These are phyloP conservation scores for Beauveria varroae DNA, from an alignment of 2,329 filamentous ascomycete genomes.

Conservation along the genomic window DNA sequence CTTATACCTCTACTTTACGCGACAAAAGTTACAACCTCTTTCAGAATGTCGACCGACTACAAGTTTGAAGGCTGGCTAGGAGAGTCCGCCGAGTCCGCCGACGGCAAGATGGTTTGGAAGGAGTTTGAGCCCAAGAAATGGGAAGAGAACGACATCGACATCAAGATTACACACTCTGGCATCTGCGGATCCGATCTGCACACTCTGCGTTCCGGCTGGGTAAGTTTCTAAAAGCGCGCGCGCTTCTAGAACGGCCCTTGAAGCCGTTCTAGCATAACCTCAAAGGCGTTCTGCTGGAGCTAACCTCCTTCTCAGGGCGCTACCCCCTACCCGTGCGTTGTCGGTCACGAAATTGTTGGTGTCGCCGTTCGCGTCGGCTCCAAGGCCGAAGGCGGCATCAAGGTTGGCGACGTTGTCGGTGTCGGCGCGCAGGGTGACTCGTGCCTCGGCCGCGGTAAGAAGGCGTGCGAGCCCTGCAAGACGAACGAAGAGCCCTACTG, in stretches of 20 bases:
- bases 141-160: constrained; percentile 59
- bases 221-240: constrained; percentile 20
- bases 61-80: constrained; percentile 48
- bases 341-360: constrained; percentile 61
- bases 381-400: constrained; percentile 37
- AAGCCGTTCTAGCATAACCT: not conserved
- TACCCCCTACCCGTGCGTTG: constrained; percentile 36
- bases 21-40: not conserved
- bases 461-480: constrained; percentile 33
- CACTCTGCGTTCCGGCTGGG: constrained; percentile 48
- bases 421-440: constrained; percentile 53
- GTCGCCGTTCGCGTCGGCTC: constrained; percentile 46
- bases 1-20: not conserved
- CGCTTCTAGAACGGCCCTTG: constrained; percentile 26
- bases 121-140: constrained; percentile 57
- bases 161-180: constrained; percentile 58
- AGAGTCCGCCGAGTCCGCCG: constrained; percentile 28
- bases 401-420: constrained; percentile 56
- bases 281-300: too few relatives aligned
- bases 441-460: constrained; percentile 35
- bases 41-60: constrained; percentile 29
- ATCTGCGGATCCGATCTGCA: constrained; percentile 59
- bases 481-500: constrained; percentile 36
- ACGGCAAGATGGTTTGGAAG: constrained; percentile 48
- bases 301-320: constrained; percentile 10